These are phyloP conservation scores for Rhizophagus sp. DNA, from an alignment of 192 early-diverging fungal species.

Conservation along the genomic window DNA sequence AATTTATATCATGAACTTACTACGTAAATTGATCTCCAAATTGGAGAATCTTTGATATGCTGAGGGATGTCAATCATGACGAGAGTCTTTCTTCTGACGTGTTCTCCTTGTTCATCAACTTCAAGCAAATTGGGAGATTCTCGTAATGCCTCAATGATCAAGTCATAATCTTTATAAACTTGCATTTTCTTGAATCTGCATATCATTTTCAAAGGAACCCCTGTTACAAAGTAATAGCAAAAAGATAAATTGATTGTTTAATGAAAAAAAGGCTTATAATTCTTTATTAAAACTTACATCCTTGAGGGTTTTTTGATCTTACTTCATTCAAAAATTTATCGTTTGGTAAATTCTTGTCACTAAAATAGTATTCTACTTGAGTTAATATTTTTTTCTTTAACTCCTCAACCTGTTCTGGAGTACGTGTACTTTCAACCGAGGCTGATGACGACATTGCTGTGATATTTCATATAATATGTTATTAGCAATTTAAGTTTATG, in stretches of 20 bases:
- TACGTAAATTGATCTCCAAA: slow-evolving; percentile 50
- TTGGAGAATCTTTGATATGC: slow-evolving; percentile 8
- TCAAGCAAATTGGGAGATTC: slow-evolving; percentile 55
- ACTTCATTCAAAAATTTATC: slow-evolving; percentile 57
- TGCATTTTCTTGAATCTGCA: slow-evolving; percentile 62
- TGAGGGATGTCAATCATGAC: neutral
- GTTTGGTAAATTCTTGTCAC: slow-evolving; percentile 56
- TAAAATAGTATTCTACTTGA: slow-evolving; percentile 68
- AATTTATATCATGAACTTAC: slow-evolving; percentile 38
- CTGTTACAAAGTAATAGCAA: slow-evolving; percentile 28
- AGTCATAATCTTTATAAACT: slow-evolving; percentile 40
- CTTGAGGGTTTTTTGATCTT: slow-evolving; percentile 39
- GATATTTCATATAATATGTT: neutral
- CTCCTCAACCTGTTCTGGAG: slow-evolving; percentile 21
- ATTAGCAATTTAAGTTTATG: neutral
- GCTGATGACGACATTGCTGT: neutral
- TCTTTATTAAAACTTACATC: slow-evolving; percentile 45
- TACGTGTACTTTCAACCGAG: neutral
- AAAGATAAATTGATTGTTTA: neutral
- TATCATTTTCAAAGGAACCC: slow-evolving; percentile 50
- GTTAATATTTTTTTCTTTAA: slow-evolving; percentile 52
- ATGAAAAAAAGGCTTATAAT: neutral
- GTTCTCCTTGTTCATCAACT: slow-evolving; percentile 48
- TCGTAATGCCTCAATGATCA: slow-evolving; percentile 55
- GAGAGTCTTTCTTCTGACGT: slow-evolving; percentile 48